These are phyloP conservation scores for Glycine tomentella DNA, from an alignment of 306 rosid species.

Conservation along the genomic window DNA sequence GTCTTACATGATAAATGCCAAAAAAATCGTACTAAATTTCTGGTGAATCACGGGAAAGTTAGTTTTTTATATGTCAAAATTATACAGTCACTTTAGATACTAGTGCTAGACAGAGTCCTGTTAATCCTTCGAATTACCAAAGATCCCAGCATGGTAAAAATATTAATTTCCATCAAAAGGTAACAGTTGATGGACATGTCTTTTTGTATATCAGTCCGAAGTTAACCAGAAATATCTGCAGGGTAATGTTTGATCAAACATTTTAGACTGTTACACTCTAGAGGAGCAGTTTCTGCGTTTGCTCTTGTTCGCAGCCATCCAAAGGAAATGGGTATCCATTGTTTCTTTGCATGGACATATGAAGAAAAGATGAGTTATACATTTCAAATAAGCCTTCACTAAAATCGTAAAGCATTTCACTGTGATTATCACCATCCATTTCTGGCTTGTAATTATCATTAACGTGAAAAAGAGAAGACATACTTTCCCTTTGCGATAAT, in stretches of 20 bases:
- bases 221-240: constrained; percentile 28
- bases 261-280: constrained; percentile 37
- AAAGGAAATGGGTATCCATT: constrained; percentile 50
- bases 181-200: neutral
- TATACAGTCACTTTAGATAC: constrained; percentile 18
- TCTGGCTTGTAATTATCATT: constrained; percentile 40
- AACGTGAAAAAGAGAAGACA: constrained; percentile 45
- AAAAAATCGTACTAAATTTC: neutral
- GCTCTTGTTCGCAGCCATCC: constrained; percentile 41
- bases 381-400: constrained; percentile 48
- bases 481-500: constrained; percentile 45
- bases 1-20: constrained; percentile 8
- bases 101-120: neutral
- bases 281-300: constrained; percentile 38
- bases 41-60: constrained; percentile 40
- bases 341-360: constrained; percentile 48
- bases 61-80: constrained; percentile 12
- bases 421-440: constrained; percentile 40
- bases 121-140: constrained; percentile 23
- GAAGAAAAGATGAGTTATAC: constrained; percentile 51
- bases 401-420: constrained; percentile 50
- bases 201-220: constrained; percentile 17
- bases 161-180: constrained; percentile 36
- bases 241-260: constrained; percentile 29
- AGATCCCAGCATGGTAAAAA: constrained; percentile 9